Evolutionary conservation across 23 red algal genomes (phyloP).

Genomic region (Gracilariopsis chorda): DNA sequence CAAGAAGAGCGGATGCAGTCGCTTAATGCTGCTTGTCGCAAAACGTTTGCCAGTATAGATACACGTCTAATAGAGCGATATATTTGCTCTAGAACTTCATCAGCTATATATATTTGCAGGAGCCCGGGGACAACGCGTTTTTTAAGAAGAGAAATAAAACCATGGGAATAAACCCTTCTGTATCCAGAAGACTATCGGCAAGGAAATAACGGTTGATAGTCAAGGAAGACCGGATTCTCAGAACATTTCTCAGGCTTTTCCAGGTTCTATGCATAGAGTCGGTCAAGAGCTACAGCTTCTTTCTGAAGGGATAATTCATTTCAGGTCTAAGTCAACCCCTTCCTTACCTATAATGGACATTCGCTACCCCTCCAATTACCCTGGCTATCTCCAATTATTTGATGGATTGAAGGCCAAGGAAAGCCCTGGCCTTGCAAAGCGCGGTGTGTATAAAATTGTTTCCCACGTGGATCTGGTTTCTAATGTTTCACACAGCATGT

Average conservation of each 20-base stretch:
- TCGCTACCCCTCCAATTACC: not conserved
- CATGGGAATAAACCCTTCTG: not conserved
- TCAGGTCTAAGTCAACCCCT: not conserved
- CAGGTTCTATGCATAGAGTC: not conserved
- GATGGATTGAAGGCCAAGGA: slow-evolving; percentile 31
- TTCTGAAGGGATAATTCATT: not conserved
- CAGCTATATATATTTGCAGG: not conserved
- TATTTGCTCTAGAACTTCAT: not conserved
- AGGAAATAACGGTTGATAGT: not conserved
- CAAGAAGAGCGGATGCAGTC: not conserved
- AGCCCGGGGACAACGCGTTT: not conserved
- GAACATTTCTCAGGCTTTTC: not conserved
- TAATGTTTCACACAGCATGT: not conserved
- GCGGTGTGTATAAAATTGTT: slow-evolving; percentile 30
- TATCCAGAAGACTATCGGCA: not conserved
- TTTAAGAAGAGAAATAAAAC: not conserved
- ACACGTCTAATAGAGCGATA: not conserved
- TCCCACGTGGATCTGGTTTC: not conserved
- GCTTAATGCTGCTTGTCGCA: not conserved
- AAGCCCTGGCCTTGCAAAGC: not conserved
- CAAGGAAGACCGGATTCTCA: not conserved
- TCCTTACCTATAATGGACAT: not conserved
- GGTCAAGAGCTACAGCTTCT: not conserved
- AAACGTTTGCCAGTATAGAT: not conserved
- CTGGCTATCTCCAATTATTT: not conserved